These are phyloP conservation scores for Aspergillus intermedius DNA, from an alignment of 2,329 filamentous ascomycete genomes.

Conservation along the genomic window DNA sequence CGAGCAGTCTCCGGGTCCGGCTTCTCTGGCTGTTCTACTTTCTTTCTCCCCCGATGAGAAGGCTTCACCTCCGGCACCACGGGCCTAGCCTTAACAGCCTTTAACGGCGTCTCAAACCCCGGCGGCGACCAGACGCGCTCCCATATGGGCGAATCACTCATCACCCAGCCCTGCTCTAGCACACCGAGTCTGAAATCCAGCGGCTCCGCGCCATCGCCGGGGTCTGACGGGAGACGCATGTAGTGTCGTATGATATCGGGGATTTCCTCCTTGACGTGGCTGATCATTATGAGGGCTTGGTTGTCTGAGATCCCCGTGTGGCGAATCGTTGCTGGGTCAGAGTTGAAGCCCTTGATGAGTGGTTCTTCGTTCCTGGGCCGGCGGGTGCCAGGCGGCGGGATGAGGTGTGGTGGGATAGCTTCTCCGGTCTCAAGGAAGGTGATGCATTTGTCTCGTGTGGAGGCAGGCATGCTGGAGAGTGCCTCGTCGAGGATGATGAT, in stretches of 20 bases:
- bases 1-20: too few relatives aligned
- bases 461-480: slow-evolving; percentile 77
- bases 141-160: slow-evolving; percentile 22
- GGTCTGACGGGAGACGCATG: slow-evolving; percentile 63
- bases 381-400: slow-evolving; percentile 12
- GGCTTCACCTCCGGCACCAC: too few relatives aligned
- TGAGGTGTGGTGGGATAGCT: slow-evolving; percentile 33
- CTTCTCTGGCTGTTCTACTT: too few relatives aligned
- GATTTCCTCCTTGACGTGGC: slow-evolving; percentile 84
- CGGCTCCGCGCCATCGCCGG: slow-evolving; percentile 12
- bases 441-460: slow-evolving; percentile 78
- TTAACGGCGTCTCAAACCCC: slow-evolving; percentile 6
- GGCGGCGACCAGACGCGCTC: slow-evolving; percentile 22
- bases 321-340: slow-evolving; percentile 8
- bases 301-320: slow-evolving; percentile 55
- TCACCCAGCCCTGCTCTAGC: slow-evolving; percentile 13
- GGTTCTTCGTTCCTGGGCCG: slow-evolving; percentile 5
- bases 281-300: slow-evolving; percentile 87
- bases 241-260: slow-evolving; percentile 76
- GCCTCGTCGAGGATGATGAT: slow-evolving; percentile 82
- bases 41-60: too few relatives aligned
- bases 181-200: slow-evolving; percentile 28
- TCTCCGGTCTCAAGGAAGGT: slow-evolving; percentile 67
- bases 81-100: too few relatives aligned
- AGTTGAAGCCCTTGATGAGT: slow-evolving; percentile 9